phyloP scores from a whole-genome alignment of 169 alveolate species.

The Plasmodium falciparum region DNA sequence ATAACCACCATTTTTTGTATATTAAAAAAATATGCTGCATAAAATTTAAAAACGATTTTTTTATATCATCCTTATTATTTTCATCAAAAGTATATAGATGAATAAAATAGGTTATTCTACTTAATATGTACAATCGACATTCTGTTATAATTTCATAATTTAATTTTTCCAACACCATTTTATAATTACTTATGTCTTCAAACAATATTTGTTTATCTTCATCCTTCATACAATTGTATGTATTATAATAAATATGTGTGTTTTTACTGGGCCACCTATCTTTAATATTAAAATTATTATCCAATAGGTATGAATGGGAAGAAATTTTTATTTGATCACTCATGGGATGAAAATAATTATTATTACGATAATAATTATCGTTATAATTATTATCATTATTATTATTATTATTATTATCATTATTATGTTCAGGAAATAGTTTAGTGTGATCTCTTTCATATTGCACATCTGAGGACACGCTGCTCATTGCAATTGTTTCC shows the following conservation, averaged over 20 bases:
- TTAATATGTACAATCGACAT: conserved; percentile 65
- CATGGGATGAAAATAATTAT: too few species aligned
- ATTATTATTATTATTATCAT: not conserved
- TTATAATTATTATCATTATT: not conserved
- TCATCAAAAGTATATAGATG: conserved; percentile 50
- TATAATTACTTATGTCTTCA: conserved; percentile 37
- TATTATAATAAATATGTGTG: not conserved
- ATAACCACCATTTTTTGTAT: conserved; percentile 47
- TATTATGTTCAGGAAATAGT: not conserved
- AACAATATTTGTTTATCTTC: conserved; percentile 19
- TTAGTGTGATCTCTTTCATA: too few species aligned
- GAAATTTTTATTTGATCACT: too few species aligned
- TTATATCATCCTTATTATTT: conserved; percentile 25
- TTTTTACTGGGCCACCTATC: not conserved
- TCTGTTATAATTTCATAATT: conserved; percentile 46
- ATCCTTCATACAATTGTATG: conserved; percentile 23
- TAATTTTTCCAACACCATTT: conserved; percentile 19
- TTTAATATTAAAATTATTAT: too few species aligned
- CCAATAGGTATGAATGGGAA: too few species aligned
- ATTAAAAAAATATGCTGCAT: conserved; percentile 58
- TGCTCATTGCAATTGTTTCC: too few species aligned
- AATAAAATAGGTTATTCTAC: conserved; percentile 37
- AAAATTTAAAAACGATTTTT: conserved; percentile 66
- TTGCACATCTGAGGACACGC: too few species aligned
- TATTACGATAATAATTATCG: not conserved